Evolutionary conservation across 2,329 filamentous ascomycete genomes (phyloP).

Genomic region (Beauveria pseudobassiana): DNA sequence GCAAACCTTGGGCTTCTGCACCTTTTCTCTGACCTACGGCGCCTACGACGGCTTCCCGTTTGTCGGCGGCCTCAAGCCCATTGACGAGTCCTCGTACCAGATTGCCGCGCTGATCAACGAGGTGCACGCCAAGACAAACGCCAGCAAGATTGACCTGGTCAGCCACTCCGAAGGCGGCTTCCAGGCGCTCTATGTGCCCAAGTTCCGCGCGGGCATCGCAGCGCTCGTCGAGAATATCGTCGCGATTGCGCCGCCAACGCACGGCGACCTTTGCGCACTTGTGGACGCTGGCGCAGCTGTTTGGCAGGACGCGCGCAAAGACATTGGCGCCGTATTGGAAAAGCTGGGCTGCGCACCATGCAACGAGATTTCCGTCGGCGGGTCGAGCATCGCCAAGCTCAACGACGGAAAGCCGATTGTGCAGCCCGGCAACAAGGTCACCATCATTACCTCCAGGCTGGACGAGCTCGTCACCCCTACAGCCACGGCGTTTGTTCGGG

Average conservation of each 20-base stretch:
- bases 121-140: slow-evolving; percentile 14
- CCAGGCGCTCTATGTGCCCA: slow-evolving; percentile 17
- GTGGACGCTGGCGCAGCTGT: slow-evolving; percentile 10
- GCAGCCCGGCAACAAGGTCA: slow-evolving; percentile 15
- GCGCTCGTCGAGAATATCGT: slow-evolving; percentile 15
- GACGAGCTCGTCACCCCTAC: slow-evolving; percentile 15
- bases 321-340: slow-evolving; percentile 5
- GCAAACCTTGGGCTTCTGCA: slow-evolving; percentile 14
- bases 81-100: slow-evolving; percentile 14
- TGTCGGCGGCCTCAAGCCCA: slow-evolving; percentile 16
- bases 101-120: slow-evolving; percentile 15
- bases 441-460: slow-evolving; percentile 13
- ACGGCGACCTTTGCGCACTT: slow-evolving; percentile 16
- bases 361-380: slow-evolving; percentile 14
- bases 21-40: slow-evolving; percentile 18
- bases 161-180: slow-evolving; percentile 19
- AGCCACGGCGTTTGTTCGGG: slow-evolving; percentile 7
- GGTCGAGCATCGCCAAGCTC: slow-evolving; percentile 13
- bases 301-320: neutral
- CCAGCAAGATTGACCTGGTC: slow-evolving; percentile 17
- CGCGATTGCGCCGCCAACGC: slow-evolving; percentile 15
- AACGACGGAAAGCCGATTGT: slow-evolving; percentile 11
- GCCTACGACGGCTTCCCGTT: slow-evolving; percentile 14
- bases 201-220: slow-evolving; percentile 13
- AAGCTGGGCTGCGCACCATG: slow-evolving; percentile 15